Conservation (phyloP, 2,329 filamentous ascomycete genomes). For the Tympanopsis confertula region DNA sequence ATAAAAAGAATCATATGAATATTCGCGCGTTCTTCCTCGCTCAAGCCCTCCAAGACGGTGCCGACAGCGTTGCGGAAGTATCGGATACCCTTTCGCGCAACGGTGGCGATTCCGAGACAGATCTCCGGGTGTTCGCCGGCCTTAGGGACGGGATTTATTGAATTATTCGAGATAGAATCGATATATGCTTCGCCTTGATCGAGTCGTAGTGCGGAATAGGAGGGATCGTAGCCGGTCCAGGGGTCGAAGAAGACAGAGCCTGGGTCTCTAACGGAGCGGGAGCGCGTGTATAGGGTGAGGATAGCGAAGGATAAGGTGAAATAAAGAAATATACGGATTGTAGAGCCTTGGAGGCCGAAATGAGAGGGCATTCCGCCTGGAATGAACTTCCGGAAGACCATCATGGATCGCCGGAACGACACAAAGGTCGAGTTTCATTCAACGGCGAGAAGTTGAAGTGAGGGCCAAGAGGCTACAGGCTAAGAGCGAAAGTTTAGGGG, state of each 20-base stretch:
- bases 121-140: constrained; percentile 8
- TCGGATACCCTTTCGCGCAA: constrained; percentile 21
- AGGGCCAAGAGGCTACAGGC: no score
- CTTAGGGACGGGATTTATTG: background rate
- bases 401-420: no score
- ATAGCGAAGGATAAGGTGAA: no score
- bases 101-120: constrained; percentile 29
- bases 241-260: background rate
- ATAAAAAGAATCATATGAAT: constrained; percentile 30
- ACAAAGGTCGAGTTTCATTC: no score
- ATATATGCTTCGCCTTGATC: background rate
- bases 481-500: no score
- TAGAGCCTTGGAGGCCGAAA: no score
- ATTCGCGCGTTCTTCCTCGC: constrained; percentile 22
- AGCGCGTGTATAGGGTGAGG: no score
- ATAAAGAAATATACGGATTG: no score
- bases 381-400: no score
- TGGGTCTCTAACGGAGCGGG: no score
- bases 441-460: no score
- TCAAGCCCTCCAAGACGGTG: constrained; percentile 27
- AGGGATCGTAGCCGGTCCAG: background rate
- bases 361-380: no score
- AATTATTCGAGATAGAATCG: background rate
- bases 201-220: background rate
- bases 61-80: constrained; percentile 29